phyloP scores from a whole-genome alignment of 75 land plant species.

The Selaginella tamariscina region DNA sequence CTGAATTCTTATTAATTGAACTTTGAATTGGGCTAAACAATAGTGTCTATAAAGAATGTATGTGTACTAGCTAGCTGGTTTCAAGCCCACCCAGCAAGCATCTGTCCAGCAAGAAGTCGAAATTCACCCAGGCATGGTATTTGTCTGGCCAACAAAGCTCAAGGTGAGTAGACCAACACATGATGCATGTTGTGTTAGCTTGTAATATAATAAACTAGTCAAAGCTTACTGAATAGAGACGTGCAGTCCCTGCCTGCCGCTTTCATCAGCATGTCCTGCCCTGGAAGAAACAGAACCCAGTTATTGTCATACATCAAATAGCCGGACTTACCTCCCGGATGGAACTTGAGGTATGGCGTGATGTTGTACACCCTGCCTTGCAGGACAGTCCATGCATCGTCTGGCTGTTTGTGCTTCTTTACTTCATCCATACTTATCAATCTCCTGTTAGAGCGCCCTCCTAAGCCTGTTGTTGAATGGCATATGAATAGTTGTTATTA shows the following conservation, averaged over 20 bases:
- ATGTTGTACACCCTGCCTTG: conserved; percentile 91
- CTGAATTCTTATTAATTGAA: background rate
- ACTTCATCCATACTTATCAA: conserved; percentile 72
- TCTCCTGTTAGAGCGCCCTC: conserved; percentile 78
- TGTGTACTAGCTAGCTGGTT: background rate
- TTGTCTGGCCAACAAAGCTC: conserved; percentile 40
- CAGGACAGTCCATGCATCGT: conserved; percentile 81
- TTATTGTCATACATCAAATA: background rate
- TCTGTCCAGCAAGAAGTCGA: conserved; percentile 77
- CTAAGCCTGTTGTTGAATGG: conserved; percentile 64
- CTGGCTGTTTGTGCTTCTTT: conserved; percentile 59
- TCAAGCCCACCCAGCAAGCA: conserved; percentile 80
- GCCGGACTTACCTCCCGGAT: conserved; percentile 98
- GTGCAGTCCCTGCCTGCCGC: conserved; percentile 94
- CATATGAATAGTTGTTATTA: background rate
- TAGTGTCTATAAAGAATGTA: background rate
- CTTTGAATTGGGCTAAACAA: background rate
- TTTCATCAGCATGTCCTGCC: conserved; percentile 86
- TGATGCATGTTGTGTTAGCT: background rate
- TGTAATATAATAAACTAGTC: background rate
- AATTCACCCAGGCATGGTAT: conserved; percentile 98
- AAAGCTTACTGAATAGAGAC: conserved; percentile 92
- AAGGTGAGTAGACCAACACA: conserved; percentile 14
- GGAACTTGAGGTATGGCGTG: conserved; percentile 83
- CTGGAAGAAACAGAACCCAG: conserved; percentile 25